Percentiles rank a stretch among this genome's conserved stretches.
phyloP scores from a whole-genome alignment of 495 filamentous ascomycete species.

The Letharia columbiana region DNA sequence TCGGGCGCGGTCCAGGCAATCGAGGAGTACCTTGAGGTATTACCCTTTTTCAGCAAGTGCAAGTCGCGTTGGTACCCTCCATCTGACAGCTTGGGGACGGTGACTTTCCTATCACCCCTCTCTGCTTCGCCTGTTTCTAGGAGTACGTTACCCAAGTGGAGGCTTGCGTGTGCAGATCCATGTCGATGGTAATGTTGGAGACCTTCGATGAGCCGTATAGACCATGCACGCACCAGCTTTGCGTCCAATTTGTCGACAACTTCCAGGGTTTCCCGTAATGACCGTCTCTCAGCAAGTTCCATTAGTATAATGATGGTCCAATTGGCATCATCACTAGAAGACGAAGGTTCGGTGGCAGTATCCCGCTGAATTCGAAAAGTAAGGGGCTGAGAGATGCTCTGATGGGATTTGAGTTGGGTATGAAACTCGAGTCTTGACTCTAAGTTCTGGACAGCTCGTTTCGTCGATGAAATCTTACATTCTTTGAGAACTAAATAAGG shows the following conservation, averaged over 20 bases:
- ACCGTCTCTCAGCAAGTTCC: constrained; percentile 71
- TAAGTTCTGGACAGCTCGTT: constrained; percentile 56
- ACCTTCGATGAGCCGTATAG: constrained; percentile 80
- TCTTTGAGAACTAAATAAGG: constrained; percentile 66
- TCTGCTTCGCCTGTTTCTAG: constrained; percentile 51
- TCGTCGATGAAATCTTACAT: constrained; percentile 52
- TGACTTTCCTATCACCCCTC: constrained; percentile 33
- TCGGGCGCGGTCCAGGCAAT: constrained; percentile 81
- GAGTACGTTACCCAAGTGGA: constrained; percentile 70
- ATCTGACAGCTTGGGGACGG: constrained; percentile 57
- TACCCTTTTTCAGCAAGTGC: constrained; percentile 44
- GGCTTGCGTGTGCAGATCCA: constrained; percentile 68
- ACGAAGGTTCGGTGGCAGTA: constrained; percentile 24
- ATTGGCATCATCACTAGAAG: constrained; percentile 30
- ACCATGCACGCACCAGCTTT: constrained; percentile 71
- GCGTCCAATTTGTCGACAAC: constrained; percentile 63
- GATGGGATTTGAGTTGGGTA: constrained; percentile 58
- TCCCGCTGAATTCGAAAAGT: constrained; percentile 65
- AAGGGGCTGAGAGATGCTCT: constrained; percentile 67
- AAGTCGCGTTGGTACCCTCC: constrained; percentile 57
- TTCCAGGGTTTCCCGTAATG: constrained; percentile 71
- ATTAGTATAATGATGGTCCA: constrained; percentile 81
- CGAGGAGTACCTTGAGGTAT: constrained; percentile 33
- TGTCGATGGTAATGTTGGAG: constrained; percentile 78
- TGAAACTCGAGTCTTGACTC: constrained; percentile 63